Evolutionary conservation across 116 monocot species (phyloP).

Genomic region (Iris pallida): DNA sequence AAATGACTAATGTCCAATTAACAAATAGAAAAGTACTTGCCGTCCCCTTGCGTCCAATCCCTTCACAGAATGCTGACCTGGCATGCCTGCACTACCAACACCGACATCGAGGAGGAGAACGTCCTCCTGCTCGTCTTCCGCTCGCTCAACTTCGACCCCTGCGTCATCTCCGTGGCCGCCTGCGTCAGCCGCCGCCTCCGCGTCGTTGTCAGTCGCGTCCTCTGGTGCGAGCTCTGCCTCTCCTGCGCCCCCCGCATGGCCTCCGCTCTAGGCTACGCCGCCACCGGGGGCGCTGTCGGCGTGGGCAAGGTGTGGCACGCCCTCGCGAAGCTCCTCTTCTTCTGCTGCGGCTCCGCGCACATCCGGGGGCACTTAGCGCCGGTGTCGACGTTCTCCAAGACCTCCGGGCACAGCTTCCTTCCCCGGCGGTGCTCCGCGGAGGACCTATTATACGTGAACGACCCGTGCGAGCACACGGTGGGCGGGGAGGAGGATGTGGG

Average conservation of each 20-base stretch:
- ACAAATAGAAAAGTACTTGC: too few species aligned
- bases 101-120: conserved; percentile 25
- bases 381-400: conserved; percentile 53
- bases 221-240: conserved; percentile 33
- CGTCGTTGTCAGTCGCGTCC: conserved; percentile 23
- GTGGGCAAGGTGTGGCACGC: conserved; percentile 52
- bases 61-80: too few species aligned
- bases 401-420: conserved; percentile 60
- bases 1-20: too few species aligned
- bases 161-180: conserved; percentile 14
- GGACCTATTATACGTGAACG: too few species aligned
- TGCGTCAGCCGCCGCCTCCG: conserved; percentile 33
- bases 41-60: too few species aligned
- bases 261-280: conserved; percentile 10
- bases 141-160: conserved; percentile 31
- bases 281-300: background rate
- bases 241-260: conserved; percentile 37
- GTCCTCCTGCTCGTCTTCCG: conserved; percentile 27
- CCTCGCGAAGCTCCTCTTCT: conserved; percentile 54
- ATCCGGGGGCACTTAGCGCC: conserved; percentile 31
- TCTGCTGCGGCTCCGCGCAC: conserved; percentile 33
- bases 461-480: conserved; percentile 56
- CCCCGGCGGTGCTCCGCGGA: too few species aligned
- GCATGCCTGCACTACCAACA: too few species aligned
- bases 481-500: conserved; percentile 29